Base-by-base conservation (phyloP, 345 rosid genomes). In the Mallotus nudiflorus region DNA sequence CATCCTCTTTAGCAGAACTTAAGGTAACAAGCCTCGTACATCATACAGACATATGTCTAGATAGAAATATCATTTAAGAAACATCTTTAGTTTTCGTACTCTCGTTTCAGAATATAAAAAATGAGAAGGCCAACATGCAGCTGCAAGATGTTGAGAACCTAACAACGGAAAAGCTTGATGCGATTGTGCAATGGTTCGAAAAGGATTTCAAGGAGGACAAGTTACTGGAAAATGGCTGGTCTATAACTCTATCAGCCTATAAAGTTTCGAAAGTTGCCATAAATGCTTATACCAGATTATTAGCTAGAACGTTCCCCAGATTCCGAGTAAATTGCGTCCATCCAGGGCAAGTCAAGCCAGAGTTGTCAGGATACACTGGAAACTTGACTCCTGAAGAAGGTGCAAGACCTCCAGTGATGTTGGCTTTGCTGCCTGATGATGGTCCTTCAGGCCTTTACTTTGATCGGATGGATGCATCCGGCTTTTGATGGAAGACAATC, bases 91-190 rank as follows among this genome's bases (percentile, higher is more conserved):
- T 33, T 6, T 33, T 33, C 6, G 37, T 53, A 13, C 58, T 70
- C 8, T 15, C 25, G 19, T 49, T 66, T 27, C 67, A 20, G 45
- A 25, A 24, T 14, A 69, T 56, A 3, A 12, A 51, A 16, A 54
- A 75, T 5, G 19, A 68, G 51, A 37, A 68, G 40, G 51, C 10
- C 2, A 54, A 33, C 35, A 2, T n/a, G 44, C 65, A 46, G 65
- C 61, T 76, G 9, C 45, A 33, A 18, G 57, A 66, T 24, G 60
- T 49, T 24, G 67, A 71, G 22, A 39, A 13, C 60, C 68, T 72
- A 45, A 63, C 74, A 25, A 67, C 42, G 20, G 65, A 80, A 58
- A 72, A 60, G 55, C 31, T 80, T 19, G 83, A 75, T 46, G 39
- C 19, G 12, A 16, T 75, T 18, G 76, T 79, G n/a, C 44, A 44